These are phyloP conservation scores for Cryptosporidium sp. DNA, from an alignment of 169 alveolate genomes.

Conservation along the genomic window DNA sequence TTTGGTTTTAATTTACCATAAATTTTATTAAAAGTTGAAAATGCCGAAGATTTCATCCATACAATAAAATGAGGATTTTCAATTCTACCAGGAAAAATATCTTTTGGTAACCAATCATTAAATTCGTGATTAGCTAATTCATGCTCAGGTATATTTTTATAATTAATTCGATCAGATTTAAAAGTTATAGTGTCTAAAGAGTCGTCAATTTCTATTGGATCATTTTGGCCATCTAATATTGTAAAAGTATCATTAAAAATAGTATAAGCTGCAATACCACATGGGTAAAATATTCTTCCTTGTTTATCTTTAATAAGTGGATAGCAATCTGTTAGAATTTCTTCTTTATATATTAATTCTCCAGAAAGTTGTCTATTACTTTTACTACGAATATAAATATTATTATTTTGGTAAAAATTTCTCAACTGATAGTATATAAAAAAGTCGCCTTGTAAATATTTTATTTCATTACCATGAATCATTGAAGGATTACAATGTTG, in stretches of 20 bases:
- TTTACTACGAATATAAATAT: conserved; percentile 77
- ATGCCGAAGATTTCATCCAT: conserved; percentile 88
- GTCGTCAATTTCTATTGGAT: conserved; percentile 81
- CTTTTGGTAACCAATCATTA: conserved; percentile 60
- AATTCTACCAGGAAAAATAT: conserved; percentile 83
- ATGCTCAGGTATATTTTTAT: conserved; percentile 77
- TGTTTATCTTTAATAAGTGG: conserved; percentile 77
- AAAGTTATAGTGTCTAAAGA: conserved; percentile 81
- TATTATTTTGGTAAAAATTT: conserved; percentile 83
- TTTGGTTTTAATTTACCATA: conserved; percentile 81
- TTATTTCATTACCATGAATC: conserved; percentile 12
- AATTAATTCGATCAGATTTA: conserved; percentile 78
- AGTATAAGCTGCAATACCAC: conserved; percentile 82
- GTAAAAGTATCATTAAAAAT: conserved; percentile 82
- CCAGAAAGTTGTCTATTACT: conserved; percentile 83
- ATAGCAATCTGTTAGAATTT: conserved; percentile 76
- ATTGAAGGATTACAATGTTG: conserved; percentile 58
- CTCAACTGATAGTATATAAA: conserved; percentile 78
- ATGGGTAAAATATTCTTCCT: conserved; percentile 81
- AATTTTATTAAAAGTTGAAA: conserved; percentile 82
- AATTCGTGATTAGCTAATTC: conserved; percentile 50
- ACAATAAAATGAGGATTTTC: conserved; percentile 87
- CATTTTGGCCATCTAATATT: conserved; percentile 74
- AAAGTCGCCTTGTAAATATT: conserved; percentile 23
- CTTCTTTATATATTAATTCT: conserved; percentile 19